Base-by-base conservation (phyloP, 2,329 filamentous ascomycete genomes). In the Coleophoma eucalyptorum region DNA sequence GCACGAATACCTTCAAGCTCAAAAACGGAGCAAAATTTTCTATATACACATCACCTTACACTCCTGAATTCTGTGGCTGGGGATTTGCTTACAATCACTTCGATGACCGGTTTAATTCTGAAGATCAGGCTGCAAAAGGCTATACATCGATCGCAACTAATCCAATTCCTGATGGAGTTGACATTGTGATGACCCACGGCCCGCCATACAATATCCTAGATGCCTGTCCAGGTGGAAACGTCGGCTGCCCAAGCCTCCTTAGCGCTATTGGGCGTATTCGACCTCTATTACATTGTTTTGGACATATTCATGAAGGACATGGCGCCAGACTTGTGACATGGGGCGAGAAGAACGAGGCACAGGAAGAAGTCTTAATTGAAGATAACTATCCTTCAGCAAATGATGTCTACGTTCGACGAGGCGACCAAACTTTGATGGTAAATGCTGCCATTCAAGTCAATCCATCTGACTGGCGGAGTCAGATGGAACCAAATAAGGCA, bases 301-400 rank as follows among this genome's bases (percentile, higher is more conserved):
- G 79, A 0, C 80, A 82, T 53, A 76, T 82, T n/a, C 79, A 82
- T 58, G 76, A 80, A 55, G 73, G 70, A 0, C 86, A 80, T 79
- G 83, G 81, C 3, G 74, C 71, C 0, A 76, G 74, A 49, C 54
- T 78, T 3, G 72, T 79, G 0, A 64, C 67, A 1, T 86, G 81
- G 55, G 57, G 42, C n/a, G 54, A 57, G 3, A 61, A 67, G 42
- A 61, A 55, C 67, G 40, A 59, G 66, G 13, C 72, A 59, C 34
- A 62, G 59, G 10, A 33, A 1, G 35, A 48, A 15, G 12, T 7
- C 7, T n/a, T 12, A 3, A 44, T 57, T 10, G 65, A 74, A 1
- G 75, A 75, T 41, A 63, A 68, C 50, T 69, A 73, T 45, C 59
- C 62, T 0, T 54, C 62, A 1, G 66, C 33, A 20, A 48, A 70